Percentiles rank a stretch among this genome's conserved stretches.
phyloP scores from a whole-genome alignment of 202 grass and related monocot species.

The Bolboschoenoplectus hybrid region DNA sequence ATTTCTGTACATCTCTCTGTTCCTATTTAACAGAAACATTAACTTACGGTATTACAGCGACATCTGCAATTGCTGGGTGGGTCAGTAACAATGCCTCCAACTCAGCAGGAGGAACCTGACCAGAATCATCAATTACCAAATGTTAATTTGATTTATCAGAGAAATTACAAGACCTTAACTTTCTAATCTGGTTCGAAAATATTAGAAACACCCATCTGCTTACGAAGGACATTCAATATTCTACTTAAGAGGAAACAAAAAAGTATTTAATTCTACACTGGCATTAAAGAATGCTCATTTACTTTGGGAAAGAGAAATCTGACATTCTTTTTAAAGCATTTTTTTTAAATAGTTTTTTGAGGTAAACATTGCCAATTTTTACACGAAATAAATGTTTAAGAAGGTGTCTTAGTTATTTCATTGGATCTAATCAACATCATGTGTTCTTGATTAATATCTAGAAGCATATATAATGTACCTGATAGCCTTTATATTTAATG shows the following conservation, averaged over 20 bases:
- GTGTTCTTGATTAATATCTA: neutral
- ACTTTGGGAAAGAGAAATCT: neutral
- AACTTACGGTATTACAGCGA: constrained; percentile 77
- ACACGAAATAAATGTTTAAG: neutral
- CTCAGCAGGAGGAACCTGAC: constrained; percentile 84
- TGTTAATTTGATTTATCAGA: neutral
- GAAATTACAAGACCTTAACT: neutral
- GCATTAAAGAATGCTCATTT: neutral
- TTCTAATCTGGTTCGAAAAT: neutral
- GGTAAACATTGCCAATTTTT: neutral
- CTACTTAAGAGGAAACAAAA: neutral
- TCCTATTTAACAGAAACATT: neutral
- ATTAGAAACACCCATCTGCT: neutral
- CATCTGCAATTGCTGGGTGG: constrained; percentile 64
- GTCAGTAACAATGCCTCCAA: constrained; percentile 85
- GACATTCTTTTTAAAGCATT: neutral
- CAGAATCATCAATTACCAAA: constrained; percentile 25
- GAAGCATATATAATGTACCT: constrained; percentile 48
- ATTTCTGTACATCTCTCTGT: neutral
- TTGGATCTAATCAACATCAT: neutral
- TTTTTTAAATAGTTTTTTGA: neutral
- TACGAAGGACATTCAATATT: neutral
- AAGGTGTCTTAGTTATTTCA: neutral
- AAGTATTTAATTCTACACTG: neutral
- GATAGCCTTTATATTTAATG: constrained; percentile 98